phyloP scores from a whole-genome alignment of 2,329 filamentous ascomycete species.

The Paecilomyces sp. region DNA sequence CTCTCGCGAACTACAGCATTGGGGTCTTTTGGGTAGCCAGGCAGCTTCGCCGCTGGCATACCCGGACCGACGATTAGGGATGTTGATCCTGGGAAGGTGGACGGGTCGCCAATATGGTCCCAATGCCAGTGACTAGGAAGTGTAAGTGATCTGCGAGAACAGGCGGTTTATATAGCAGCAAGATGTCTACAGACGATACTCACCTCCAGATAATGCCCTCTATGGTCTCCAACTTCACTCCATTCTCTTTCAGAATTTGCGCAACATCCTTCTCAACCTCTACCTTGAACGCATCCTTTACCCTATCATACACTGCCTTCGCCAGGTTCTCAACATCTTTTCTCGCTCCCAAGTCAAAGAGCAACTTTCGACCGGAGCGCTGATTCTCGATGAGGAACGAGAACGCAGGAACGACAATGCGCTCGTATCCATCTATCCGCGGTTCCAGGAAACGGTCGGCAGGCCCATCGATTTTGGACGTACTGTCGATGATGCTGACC shows the following conservation, averaged over 20 bases:
- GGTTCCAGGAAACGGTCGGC: constrained; percentile 12
- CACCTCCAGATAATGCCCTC: constrained; percentile 10
- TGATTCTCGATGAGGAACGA: constrained; percentile 43
- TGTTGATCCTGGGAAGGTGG: constrained; percentile 6
- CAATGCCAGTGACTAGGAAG: constrained; percentile 11
- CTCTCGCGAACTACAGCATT: constrained; percentile 1
- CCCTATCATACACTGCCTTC: not conserved
- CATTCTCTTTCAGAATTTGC: constrained; percentile 11
- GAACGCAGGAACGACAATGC: constrained; percentile 1
- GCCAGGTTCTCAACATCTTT: constrained; percentile 10
- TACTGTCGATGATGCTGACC: constrained; percentile 27
- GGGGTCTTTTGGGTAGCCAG: constrained; percentile 2
- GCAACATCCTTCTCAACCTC: constrained; percentile 10
- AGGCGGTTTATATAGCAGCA: too few species aligned
- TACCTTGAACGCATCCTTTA: not conserved
- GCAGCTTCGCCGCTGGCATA: constrained; percentile 1
- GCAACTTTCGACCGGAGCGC: constrained; percentile 14
- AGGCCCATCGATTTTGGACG: constrained; percentile 16
- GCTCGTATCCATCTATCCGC: not conserved
- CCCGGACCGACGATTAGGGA: constrained; percentile 6
- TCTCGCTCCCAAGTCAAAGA: constrained; percentile 32
- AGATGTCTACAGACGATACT: not conserved
- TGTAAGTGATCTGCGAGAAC: not conserved
- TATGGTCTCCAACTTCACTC: constrained; percentile 3
- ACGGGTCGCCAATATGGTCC: constrained; percentile 11